These are phyloP conservation scores for Clitoria ternatea DNA, from an alignment of 306 rosid genomes.

Conservation along the genomic window DNA sequence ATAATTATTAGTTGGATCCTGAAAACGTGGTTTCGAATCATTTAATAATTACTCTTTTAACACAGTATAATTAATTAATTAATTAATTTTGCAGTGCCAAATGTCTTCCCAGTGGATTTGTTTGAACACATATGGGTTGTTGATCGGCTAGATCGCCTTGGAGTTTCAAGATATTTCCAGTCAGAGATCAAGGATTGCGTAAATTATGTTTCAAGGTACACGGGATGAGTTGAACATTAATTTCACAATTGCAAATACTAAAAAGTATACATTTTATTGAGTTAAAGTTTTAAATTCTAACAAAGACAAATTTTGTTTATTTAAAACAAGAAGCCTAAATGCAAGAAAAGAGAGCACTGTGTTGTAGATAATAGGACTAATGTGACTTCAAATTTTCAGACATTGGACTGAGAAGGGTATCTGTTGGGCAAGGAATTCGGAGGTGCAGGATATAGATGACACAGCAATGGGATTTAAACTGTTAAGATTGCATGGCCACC, in stretches of 20 bases:
- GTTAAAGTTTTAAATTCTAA: background rate
- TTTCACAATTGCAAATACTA: background rate
- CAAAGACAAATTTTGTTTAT: background rate
- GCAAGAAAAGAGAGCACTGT: background rate
- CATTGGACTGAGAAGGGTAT: slow-evolving; percentile 76
- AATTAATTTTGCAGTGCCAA: slow-evolving; percentile 48
- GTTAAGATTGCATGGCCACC: slow-evolving; percentile 57
- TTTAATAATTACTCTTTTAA: too few species aligned
- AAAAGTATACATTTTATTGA: background rate
- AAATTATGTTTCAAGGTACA: slow-evolving; percentile 51
- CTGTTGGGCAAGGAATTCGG: slow-evolving; percentile 79
- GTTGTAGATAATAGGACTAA: background rate
- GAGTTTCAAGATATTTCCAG: slow-evolving; percentile 63
- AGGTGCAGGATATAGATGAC: slow-evolving; percentile 76
- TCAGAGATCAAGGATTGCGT: slow-evolving; percentile 45
- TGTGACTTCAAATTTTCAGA: slow-evolving; percentile 26
- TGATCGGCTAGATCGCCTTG: slow-evolving; percentile 70
- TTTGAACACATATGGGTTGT: slow-evolving; percentile 71
- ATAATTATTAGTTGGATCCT: too few species aligned
- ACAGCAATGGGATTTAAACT: slow-evolving; percentile 87
- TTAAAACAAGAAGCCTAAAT: background rate
- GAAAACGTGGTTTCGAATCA: too few species aligned
- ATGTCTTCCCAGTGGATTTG: slow-evolving; percentile 79
- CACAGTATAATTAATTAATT: background rate
- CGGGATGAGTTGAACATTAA: background rate